Base-by-base conservation (phyloP, 1,284 basidiomycete species). In the Tilletia setariae region DNA sequence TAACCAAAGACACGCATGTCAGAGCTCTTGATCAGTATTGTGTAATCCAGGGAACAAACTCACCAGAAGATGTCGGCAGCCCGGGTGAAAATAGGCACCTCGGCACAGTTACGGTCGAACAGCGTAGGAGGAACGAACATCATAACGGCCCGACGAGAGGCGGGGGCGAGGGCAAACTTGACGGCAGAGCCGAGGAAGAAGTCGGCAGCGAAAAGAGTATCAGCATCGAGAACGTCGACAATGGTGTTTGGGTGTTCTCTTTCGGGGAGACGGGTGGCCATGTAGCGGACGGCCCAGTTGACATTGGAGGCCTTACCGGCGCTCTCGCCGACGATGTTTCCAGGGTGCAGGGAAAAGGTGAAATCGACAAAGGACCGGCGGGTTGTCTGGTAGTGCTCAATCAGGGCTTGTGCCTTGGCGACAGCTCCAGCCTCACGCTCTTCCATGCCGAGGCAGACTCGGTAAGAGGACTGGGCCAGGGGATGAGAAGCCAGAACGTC, bases 171-270 rank as follows among this genome's bases (percentile, higher is more conserved):
- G 19, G 79, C 75, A 66, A 72, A 82, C 64, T 80, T 74, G 72
- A 74, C 77, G 23, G 74, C 75, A 25, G 76, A 70, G 19, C 76
- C 67, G 16, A 77, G 70, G 69, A 82, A 82, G 73, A 79, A 82
- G 70, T 82, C 81, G 6, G 79, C 76, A n/a, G 81, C 80, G 61
- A 82, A 79, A 21, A 73, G 74, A 51, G 81, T 82, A 69, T 82
- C 81, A 25, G 74, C 71, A 67, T 82, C 81, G 64, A 82, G 76
- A 9, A 81, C 74, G 7, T 80, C 80, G 32, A 81, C 59, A 44
- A 82, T 73, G 23, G 69, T 40, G 35, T 64, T 35, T 56, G 28
- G 19, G 30, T 61, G 40, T 40, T 64, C 69, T 25, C 63, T 67
- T 19, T 49, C 63, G 6, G 67, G 67, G 3, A 59, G 35, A 7